Percentiles rank a stretch among this genome's conserved stretches.
Evolutionary conservation across 208 protist species (phyloP).

Genomic region (Kentomonas sorsogonicus): DNA sequence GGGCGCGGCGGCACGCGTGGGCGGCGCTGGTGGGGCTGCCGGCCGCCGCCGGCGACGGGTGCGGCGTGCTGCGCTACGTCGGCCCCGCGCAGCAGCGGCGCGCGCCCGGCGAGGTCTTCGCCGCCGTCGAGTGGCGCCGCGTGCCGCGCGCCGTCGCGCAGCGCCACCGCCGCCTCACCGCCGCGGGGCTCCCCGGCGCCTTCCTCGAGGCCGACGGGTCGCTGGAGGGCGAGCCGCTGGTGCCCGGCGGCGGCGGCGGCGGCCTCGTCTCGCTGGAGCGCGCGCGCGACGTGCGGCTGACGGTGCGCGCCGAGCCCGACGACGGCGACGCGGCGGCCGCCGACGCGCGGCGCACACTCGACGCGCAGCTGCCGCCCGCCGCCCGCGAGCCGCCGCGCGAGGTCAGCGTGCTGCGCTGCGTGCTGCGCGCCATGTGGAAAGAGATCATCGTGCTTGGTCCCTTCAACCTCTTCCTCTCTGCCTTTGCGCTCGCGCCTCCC

Average conservation of each 20-base stretch:
- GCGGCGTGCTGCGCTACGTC: conserved; percentile 44
- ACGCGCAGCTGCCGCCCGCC: no score
- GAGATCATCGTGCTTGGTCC: conserved; percentile 28
- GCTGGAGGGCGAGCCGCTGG: conserved; percentile 37
- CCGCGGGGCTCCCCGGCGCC: conserved; percentile 7
- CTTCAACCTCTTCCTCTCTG: conserved; percentile 22
- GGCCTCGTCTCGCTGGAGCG: conserved; percentile 26
- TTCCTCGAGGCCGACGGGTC: conserved; percentile 22
- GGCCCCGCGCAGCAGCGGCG: conserved; percentile 39
- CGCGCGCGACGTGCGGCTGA: conserved; percentile 20
- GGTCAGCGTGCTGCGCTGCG: conserved; percentile 13
- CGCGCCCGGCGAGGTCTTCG: conserved; percentile 27
- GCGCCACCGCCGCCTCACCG: background rate
- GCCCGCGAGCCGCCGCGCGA: conserved; percentile 13
- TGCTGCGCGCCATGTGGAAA: conserved; percentile 24
- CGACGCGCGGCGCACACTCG: no score
- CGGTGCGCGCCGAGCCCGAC: conserved; percentile 3
- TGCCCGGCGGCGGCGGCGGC: conserved; percentile 13
- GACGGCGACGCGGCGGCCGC: no score
- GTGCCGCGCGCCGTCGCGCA: conserved; percentile 4
- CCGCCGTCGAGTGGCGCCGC: conserved; percentile 46
- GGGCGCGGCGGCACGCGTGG: conserved; percentile 26
- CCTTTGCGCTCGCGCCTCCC: conserved; percentile 19
- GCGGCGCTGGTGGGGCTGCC: conserved; percentile 16
- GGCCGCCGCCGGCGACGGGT: conserved; percentile 14